phyloP scores from a whole-genome alignment of 495 filamentous ascomycete genomes.

The Lepraria neglecta region DNA sequence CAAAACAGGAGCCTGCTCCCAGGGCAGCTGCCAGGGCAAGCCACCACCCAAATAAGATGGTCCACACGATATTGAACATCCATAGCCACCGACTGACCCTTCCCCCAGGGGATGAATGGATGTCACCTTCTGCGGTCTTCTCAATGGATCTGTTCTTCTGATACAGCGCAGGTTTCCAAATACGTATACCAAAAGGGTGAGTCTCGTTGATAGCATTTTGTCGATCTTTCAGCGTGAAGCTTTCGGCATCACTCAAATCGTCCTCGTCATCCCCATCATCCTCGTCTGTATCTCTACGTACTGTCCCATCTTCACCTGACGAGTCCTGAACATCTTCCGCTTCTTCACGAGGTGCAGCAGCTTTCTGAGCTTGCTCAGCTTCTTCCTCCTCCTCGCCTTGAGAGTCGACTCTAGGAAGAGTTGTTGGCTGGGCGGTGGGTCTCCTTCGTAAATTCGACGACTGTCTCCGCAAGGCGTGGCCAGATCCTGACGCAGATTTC shows the following conservation, averaged over 20 bases:
- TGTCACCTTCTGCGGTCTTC: slow-evolving; percentile 92
- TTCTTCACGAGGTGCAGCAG: background rate
- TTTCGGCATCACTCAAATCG: slow-evolving; percentile 69
- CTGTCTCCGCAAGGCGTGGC: slow-evolving; percentile 35
- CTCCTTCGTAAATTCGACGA: slow-evolving; percentile 70
- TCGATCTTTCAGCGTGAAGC: slow-evolving; percentile 75
- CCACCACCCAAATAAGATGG: slow-evolving; percentile 95
- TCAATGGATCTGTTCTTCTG: slow-evolving; percentile 96
- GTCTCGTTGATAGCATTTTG: slow-evolving; percentile 99
- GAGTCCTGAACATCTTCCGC: slow-evolving; percentile 26
- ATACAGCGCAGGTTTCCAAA: slow-evolving; percentile 98
- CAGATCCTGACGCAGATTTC: slow-evolving; percentile 26
- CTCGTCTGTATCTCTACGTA: slow-evolving; percentile 34
- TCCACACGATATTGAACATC: slow-evolving; percentile 86
- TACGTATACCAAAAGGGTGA: slow-evolving; percentile 95
- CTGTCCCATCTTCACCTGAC: slow-evolving; percentile 33
- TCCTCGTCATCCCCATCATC: slow-evolving; percentile 52
- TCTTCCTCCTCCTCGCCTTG: slow-evolving; percentile 46
- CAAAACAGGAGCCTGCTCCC: slow-evolving; percentile 69
- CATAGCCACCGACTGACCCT: slow-evolving; percentile 76
- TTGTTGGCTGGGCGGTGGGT: slow-evolving; percentile 49
- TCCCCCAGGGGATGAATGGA: slow-evolving; percentile 90
- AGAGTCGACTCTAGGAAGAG: slow-evolving; percentile 54
- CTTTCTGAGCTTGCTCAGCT: slow-evolving; percentile 28
- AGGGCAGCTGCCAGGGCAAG: slow-evolving; percentile 68